Percentiles rank a stretch among this genome's conserved stretches.
Evolutionary conservation across 495 filamentous ascomycete genomes (phyloP).

Genomic region (Aspergillus hancockii): DNA sequence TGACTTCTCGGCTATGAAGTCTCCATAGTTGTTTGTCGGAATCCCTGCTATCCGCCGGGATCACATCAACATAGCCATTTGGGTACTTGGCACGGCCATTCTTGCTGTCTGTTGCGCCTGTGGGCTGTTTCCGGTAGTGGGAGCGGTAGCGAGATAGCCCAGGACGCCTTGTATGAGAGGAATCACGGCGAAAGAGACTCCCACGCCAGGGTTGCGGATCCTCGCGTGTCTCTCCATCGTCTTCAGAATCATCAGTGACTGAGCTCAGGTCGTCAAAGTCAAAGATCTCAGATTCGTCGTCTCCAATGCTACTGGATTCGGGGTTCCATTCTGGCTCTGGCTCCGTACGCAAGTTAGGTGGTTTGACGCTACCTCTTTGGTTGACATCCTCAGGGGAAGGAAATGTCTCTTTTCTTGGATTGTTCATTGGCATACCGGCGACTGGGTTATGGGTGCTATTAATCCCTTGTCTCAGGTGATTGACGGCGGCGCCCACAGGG

Average conservation of each 20-base stretch:
- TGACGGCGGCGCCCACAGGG: not conserved
- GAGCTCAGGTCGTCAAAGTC: slow-evolving; percentile 14
- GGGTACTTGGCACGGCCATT: slow-evolving; percentile 9
- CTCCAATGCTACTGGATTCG: slow-evolving; percentile 20
- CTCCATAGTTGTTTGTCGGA: not conserved
- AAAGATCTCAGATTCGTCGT: slow-evolving; percentile 18
- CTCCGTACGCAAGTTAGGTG: slow-evolving; percentile 3
- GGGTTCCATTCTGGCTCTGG: slow-evolving; percentile 14
- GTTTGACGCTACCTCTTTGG: not conserved
- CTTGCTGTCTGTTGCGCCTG: not conserved
- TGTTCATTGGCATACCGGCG: not conserved
- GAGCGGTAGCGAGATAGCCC: slow-evolving; percentile 13
- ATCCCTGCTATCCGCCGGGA: slow-evolving; percentile 17
- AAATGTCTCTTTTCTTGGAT: not conserved
- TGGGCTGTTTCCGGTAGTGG: slow-evolving; percentile 22
- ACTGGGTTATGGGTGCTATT: not conserved
- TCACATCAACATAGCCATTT: slow-evolving; percentile 16
- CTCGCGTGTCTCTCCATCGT: slow-evolving; percentile 4
- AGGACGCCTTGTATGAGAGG: slow-evolving; percentile 11
- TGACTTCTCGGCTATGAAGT: slow-evolving; percentile 5
- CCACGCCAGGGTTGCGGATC: slow-evolving; percentile 16
- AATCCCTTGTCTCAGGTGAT: slow-evolving; percentile 9
- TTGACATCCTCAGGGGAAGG: not conserved
- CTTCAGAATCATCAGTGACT: slow-evolving; percentile 17
- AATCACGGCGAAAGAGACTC: slow-evolving; percentile 21